Evolutionary conservation across 1,284 basidiomycete species (phyloP).

Genomic region (Grifola frondosa): DNA sequence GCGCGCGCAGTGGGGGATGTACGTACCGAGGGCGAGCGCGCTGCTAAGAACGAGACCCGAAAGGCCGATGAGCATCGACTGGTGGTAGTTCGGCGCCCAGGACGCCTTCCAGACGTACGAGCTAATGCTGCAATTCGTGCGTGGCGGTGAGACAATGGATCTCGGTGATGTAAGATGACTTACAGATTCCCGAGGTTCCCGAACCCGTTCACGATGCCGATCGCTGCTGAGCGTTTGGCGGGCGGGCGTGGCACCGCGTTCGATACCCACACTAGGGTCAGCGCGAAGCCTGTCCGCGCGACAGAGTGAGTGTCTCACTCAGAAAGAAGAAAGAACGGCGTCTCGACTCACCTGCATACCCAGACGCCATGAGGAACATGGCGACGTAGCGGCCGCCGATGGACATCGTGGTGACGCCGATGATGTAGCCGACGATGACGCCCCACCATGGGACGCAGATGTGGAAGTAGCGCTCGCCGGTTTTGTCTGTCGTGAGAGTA

Average conservation of each 20-base stretch:
- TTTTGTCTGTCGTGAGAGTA: slow-evolving; percentile 42
- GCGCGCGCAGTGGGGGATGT: background rate
- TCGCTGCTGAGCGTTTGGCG: slow-evolving; percentile 51
- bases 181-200: slow-evolving; percentile 42
- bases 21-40: slow-evolving; percentile 31
- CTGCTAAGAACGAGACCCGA: slow-evolving; percentile 29
- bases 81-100: slow-evolving; percentile 40
- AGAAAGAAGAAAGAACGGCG: background rate
- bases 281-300: slow-evolving; percentile 47
- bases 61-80: slow-evolving; percentile 39
- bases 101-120: slow-evolving; percentile 39
- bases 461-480: slow-evolving; percentile 71
- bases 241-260: slow-evolving; percentile 65
- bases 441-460: slow-evolving; percentile 59
- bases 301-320: background rate
- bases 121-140: slow-evolving; percentile 28
- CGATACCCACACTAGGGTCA: slow-evolving; percentile 63
- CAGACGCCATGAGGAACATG: slow-evolving; percentile 63
- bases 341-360: slow-evolving; percentile 47
- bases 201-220: slow-evolving; percentile 43
- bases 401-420: slow-evolving; percentile 54
- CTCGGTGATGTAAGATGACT: slow-evolving; percentile 10
- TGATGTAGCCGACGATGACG: slow-evolving; percentile 63
- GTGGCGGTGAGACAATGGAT: background rate
- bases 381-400: slow-evolving; percentile 59